These are phyloP conservation scores for Termitomyces sp. DNA, from an alignment of 1,284 basidiomycete species.

Conservation along the genomic window DNA sequence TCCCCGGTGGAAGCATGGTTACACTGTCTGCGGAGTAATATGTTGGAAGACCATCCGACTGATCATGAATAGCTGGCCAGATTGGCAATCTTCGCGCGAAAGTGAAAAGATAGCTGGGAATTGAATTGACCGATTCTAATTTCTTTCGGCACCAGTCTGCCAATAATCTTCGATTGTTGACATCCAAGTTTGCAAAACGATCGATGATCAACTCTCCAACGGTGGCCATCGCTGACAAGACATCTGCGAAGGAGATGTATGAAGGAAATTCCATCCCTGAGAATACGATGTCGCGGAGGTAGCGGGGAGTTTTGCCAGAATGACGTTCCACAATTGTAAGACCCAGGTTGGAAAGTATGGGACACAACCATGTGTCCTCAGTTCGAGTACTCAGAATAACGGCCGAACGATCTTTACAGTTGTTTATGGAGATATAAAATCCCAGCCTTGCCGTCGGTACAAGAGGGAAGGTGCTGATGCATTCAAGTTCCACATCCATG, in stretches of 20 bases:
- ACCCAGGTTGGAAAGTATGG: constrained; percentile 6
- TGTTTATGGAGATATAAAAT: constrained; percentile 3
- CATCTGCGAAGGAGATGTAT: neutral
- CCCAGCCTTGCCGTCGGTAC: constrained; percentile 11
- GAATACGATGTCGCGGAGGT: constrained; percentile 13
- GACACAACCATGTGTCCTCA: constrained; percentile 12
- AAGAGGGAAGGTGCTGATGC: constrained; percentile 10
- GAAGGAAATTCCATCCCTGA: neutral
- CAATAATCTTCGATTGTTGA: constrained; percentile 17
- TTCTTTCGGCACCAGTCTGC: constrained; percentile 26
- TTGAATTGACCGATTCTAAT: constrained; percentile 9
- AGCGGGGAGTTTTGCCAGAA: neutral
- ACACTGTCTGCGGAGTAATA: constrained; percentile 23
- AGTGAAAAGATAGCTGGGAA: constrained; percentile 15
- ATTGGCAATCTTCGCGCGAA: constrained; percentile 29
- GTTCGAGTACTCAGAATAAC: constrained; percentile 12
- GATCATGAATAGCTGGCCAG: constrained; percentile 23
- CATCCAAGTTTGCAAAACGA: constrained; percentile 14
- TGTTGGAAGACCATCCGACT: neutral
- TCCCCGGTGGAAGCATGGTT: constrained; percentile 26
- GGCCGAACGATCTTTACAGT: constrained; percentile 15
- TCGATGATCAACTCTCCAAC: neutral
- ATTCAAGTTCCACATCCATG: neutral
- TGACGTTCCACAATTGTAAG: constrained; percentile 8
- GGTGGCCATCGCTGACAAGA: constrained; percentile 5